Evolutionary conservation across 352 stramenopile species (phyloP).

Genomic region (Pythium scleroteichum): DNA sequence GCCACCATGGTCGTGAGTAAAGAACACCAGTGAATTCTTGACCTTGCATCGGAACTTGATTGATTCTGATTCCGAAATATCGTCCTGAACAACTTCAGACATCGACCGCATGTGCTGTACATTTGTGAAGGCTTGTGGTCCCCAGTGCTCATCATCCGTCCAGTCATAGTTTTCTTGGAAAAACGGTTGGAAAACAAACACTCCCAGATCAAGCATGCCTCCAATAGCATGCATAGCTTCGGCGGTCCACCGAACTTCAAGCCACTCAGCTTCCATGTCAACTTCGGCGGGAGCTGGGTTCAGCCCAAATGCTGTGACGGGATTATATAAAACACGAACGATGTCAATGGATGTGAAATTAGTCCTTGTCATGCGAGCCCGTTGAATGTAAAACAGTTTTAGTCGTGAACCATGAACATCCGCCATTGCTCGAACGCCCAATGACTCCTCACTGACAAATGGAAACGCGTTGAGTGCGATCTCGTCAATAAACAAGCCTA

Average conservation of each 20-base stretch:
- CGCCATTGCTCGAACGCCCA: constrained; percentile 62
- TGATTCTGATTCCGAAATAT: constrained; percentile 34
- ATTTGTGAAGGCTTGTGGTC: constrained; percentile 1
- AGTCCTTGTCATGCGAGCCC: constrained; percentile 22
- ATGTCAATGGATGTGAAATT: constrained; percentile 71
- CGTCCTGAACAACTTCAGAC: constrained; percentile 39
- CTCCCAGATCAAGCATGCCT: constrained; percentile 56
- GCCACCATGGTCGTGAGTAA: constrained; percentile 36
- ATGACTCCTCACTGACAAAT: constrained; percentile 42
- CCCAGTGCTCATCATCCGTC: constrained; percentile 27
- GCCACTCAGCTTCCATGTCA: constrained; percentile 79
- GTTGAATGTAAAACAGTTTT: constrained; percentile 43
- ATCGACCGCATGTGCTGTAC: constrained; percentile 41
- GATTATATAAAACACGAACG: constrained; percentile 57
- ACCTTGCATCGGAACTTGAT: constrained; percentile 66
- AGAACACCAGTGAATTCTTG: constrained; percentile 57
- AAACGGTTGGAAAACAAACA: constrained; percentile 42
- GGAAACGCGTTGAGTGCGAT: constrained; percentile 58
- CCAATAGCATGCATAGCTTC: constrained; percentile 65
- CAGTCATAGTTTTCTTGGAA: constrained; percentile 27
- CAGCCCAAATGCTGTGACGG: constrained; percentile 42
- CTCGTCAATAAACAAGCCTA: constrained; percentile 53
- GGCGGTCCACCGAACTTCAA: constrained; percentile 70
- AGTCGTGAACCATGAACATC: constrained; percentile 65
- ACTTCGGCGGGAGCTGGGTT: constrained; percentile 43